Base-by-base conservation (phyloP, 1,139 yeast genomes). In the Debaryomyces coudertii region DNA sequence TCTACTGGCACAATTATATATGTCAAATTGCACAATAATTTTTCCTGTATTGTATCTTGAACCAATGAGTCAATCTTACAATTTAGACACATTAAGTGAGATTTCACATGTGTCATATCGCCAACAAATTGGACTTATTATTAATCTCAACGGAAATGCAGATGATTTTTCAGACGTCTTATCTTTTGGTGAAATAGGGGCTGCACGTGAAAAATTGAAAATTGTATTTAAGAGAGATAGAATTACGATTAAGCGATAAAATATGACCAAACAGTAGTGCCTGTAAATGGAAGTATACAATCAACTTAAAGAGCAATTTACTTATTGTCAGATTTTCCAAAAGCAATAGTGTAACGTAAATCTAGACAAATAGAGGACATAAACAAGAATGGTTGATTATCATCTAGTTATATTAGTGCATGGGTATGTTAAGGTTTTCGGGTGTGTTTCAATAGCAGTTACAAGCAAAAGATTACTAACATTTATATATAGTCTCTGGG, bases 321-420 rank as follows among this genome's bases (percentile, higher is more conserved):
- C 33, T 5, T 15, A 14, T 29, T 11, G 6, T 7, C 9, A 25
- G 3, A 29, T 14, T 7, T 11, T 8, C 24, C 18, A 14, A 15
- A 33, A 11, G 24, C 20, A 33, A n/a, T 15, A 33, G 7, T 20
- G n/a, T 18, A 12, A 33, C 1, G 22, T 20, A 5, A 18, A 4
- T 33, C 11, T 1, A 15, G 18, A 5, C 15, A 14, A 24, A 22
- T 12, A 20, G 6, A 36, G 25, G 35, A 14, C 2, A 25, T 23
- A 25, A 40, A 27, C 24, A 42, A 31, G 28, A 22, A 61, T 62
- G 65, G 62, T 51, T 5, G 44, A 61, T 24, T 69, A 64, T 54
- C 95, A 88, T 62, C 71, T 88, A 40, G 77, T 88, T 7, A 80
- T 87, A 2, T 72, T 89, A 20, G 87, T 86, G 43, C 96, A 88